Conservation (phyloP, 768 basidiomycete genomes). For the Leccinum subgranulosum region DNA sequence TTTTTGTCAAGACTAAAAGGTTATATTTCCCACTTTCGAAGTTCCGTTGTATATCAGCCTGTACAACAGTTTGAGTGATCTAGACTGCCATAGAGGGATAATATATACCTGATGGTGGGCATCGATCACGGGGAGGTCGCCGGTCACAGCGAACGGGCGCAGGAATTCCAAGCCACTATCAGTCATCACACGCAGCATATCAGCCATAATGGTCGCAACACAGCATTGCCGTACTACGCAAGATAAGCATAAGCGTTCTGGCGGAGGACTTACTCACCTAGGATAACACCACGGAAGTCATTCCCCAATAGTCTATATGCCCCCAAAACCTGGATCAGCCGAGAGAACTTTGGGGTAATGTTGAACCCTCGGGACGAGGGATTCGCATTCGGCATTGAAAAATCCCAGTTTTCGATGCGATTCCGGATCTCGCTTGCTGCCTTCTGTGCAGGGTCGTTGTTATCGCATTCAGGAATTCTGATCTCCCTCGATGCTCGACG, state of each 20-base stretch:
- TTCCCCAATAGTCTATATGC: slow-evolving; percentile 52
- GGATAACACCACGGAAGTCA: slow-evolving; percentile 62
- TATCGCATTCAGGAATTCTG: slow-evolving; percentile 32
- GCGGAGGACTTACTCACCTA: slow-evolving; percentile 44
- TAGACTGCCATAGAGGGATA: background rate
- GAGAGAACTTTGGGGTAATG: slow-evolving; percentile 64
- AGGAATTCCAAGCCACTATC: slow-evolving; percentile 48
- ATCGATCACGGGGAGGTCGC: slow-evolving; percentile 34
- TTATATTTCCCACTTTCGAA: slow-evolving; percentile 60
- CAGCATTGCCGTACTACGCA: slow-evolving; percentile 48
- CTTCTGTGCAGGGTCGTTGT: slow-evolving; percentile 30
- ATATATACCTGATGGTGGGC: slow-evolving; percentile 32
- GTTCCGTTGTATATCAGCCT: slow-evolving; percentile 48
- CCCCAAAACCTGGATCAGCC: slow-evolving; percentile 56
- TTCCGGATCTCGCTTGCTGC: slow-evolving; percentile 29
- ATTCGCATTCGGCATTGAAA: slow-evolving; percentile 61
- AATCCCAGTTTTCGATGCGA: slow-evolving; percentile 58
- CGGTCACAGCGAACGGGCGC: slow-evolving; percentile 49
- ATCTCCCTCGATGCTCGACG: slow-evolving; percentile 46
- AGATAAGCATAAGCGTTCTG: slow-evolving; percentile 37
- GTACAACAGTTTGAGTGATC: slow-evolving; percentile 5
- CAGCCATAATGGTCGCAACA: slow-evolving; percentile 56
- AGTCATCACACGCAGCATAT: slow-evolving; percentile 53
- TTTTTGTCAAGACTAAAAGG: slow-evolving; percentile 58
- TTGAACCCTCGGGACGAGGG: slow-evolving; percentile 58